A percentile compares a stretch with the other conserved stretches of the same genome.
Conservation (phyloP, 2,329 filamentous ascomycete genomes). For the Fusarium fujikuroi region DNA sequence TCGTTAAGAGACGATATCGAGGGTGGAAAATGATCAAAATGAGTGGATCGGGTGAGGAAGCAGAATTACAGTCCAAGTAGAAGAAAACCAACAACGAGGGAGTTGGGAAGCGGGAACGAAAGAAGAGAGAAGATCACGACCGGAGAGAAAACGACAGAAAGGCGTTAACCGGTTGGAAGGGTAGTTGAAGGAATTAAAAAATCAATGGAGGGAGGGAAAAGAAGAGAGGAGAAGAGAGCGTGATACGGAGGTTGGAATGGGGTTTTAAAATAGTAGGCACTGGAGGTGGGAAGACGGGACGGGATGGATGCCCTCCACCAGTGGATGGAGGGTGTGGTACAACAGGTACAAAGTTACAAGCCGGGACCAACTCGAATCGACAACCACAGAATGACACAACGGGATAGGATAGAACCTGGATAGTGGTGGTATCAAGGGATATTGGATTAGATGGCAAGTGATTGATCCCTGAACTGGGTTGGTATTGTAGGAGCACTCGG, state of each 20-base stretch:
- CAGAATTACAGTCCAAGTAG: constrained; percentile 38
- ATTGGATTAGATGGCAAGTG: constrained; percentile 20
- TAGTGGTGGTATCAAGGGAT: constrained; percentile 29
- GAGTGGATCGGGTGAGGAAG: constrained; percentile 35
- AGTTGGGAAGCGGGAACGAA: constrained; percentile 47
- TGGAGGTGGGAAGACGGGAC: constrained; percentile 1
- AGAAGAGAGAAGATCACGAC: constrained; percentile 35
- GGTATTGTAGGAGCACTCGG: background rate
- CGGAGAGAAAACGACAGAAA: constrained; percentile 25
- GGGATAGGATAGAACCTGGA: background rate
- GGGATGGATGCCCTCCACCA: background rate
- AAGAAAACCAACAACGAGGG: constrained; percentile 52
- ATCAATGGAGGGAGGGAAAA: constrained; percentile 35
- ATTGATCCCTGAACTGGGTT: constrained; percentile 3
- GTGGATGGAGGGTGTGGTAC: background rate
- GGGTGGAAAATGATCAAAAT: constrained; percentile 21
- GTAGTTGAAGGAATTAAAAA: constrained; percentile 25
- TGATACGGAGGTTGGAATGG: constrained; percentile 39
- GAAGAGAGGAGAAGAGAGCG: constrained; percentile 27
- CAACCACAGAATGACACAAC: background rate
- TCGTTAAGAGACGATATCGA: constrained; percentile 11
- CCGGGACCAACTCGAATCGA: constrained; percentile 5
- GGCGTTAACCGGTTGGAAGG: constrained; percentile 35
- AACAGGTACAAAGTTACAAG: background rate
- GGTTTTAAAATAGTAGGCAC: constrained; percentile 32